Evolutionary conservation across 2,329 filamentous ascomycete genomes (phyloP).

Genomic region (Lecanicillium sp.): DNA sequence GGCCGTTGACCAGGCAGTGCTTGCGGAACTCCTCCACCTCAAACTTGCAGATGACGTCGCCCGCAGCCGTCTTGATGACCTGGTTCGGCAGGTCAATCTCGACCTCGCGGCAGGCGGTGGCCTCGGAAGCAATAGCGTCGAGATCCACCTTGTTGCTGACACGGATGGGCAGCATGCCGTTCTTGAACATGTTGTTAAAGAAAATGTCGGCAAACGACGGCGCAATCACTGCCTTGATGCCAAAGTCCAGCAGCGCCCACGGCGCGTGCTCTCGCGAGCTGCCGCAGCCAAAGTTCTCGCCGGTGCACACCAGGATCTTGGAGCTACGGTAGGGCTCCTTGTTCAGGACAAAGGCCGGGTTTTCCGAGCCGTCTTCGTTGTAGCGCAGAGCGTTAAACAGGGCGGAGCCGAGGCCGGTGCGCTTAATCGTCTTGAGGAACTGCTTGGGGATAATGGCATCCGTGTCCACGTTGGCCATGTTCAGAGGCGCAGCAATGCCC

Average conservation of each 20-base stretch:
- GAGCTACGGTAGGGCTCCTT: constrained; percentile 73
- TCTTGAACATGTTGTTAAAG: constrained; percentile 99
- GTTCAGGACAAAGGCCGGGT: constrained; percentile 82
- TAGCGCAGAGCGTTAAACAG: constrained; percentile 83
- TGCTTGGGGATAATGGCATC: constrained; percentile 99
- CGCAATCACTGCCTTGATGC: constrained; percentile 88
- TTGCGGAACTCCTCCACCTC: constrained; percentile 91
- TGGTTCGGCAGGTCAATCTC: constrained; percentile 87
- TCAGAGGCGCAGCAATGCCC: constrained; percentile 81
- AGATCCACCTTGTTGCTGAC: constrained; percentile 62
- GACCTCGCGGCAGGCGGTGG: constrained; percentile 70
- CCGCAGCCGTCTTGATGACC: constrained; percentile 66
- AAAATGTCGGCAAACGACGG: constrained; percentile 74
- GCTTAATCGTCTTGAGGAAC: constrained; percentile 98
- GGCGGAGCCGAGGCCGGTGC: constrained; percentile 81
- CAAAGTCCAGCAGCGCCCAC: constrained; percentile 94
- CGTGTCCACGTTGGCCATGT: constrained; percentile 91
- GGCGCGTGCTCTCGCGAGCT: constrained; percentile 90
- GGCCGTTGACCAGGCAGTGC: constrained; percentile 86
- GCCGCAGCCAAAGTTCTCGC: constrained; percentile 92
- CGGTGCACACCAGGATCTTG: constrained; percentile 88
- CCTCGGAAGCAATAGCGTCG: constrained; percentile 66
- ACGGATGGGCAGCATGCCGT: constrained; percentile 88
- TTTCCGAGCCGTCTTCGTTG: constrained; percentile 64
- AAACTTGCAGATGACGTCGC: constrained; percentile 68